These are phyloP conservation scores for Beauveria caledonica DNA, from an alignment of 2,329 filamentous ascomycete species.

Conservation along the genomic window DNA sequence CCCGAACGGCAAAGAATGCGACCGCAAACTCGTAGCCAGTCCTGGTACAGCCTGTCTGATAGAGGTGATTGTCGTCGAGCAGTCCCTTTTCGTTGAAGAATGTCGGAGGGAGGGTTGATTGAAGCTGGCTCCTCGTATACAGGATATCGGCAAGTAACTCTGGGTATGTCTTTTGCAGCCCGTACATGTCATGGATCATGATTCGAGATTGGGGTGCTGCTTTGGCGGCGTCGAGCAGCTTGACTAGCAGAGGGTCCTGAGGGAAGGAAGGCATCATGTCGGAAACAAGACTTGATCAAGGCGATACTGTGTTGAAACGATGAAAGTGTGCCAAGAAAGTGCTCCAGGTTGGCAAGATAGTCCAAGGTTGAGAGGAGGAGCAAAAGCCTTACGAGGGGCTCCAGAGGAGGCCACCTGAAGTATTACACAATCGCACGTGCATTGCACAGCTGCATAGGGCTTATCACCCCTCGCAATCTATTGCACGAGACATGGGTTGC, in stretches of 20 bases:
- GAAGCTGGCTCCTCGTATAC: constrained; percentile 12
- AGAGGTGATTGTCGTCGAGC: constrained; percentile 6
- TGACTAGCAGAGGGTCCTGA: constrained; percentile 14
- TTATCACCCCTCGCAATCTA: not conserved
- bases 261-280: not conserved
- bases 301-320: too few relatives aligned
- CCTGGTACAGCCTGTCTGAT: constrained; percentile 13
- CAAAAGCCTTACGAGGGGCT: not conserved
- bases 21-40: constrained; percentile 20
- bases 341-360: not conserved
- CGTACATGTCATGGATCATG: constrained; percentile 14
- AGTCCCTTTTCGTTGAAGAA: constrained; percentile 8
- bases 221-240: constrained; percentile 13
- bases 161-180: constrained; percentile 16
- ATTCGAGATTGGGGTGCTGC: not conserved
- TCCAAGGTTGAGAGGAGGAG: not conserved
- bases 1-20: constrained; percentile 17
- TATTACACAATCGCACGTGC: not conserved
- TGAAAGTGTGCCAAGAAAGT: not conserved
- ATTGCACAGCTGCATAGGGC: not conserved
- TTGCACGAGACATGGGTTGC: not conserved
- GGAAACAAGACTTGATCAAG: not conserved
- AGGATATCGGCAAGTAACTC: constrained; percentile 17
- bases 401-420: not conserved
- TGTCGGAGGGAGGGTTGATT: constrained; percentile 2